Base-by-base conservation (phyloP, 2,329 filamentous ascomycete genomes). In the Chaetomiaceae sp. region DNA sequence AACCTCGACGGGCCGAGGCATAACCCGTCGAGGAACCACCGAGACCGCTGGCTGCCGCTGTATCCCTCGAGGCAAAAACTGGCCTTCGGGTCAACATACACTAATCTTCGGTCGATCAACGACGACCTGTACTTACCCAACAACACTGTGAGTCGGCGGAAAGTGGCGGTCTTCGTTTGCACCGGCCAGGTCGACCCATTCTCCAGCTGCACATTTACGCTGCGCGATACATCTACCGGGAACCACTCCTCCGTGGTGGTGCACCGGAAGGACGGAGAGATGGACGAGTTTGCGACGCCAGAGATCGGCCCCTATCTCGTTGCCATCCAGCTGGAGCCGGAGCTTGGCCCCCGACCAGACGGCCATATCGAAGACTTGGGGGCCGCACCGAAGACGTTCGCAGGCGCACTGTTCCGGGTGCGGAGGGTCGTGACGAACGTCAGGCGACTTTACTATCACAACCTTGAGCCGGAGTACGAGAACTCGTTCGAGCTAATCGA, bases 401-500 rank as follows among this genome's bases (percentile, higher is more conserved):
- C 53, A 1, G 53, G 53, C 1, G 53, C 53, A 4, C 19, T 55
- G 2, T 53, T 55, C 32, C 53, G 53, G n/a, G 45, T 55, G 9
- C 44, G 49, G 10, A 32, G 49, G 8, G 47, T 55, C 12, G 50
- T 55, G 18, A 50, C 50, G 1, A 53, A 42, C 29, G 52, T 55
- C 35, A 46, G 18, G 24, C 53, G 49, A 17, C 44, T 52, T 8
- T 55, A 55, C 12, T 44, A 53, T 22, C 53, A 51, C 32, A 42
- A 50, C 10, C 42, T 53, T 6, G 49, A 53, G 15, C 6, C 49
- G 2, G 49, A 50, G 10, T 55, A 52, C 40, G 47, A 52, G 6
- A 50, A 49, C 15, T 55, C 51, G 9, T 55, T 53, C 18, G 51
- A 53, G 34, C 29, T 55, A n/a, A 27, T 55, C 15, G 51, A 55